Conservation (phyloP, 306 rosid species). For the Gastrolobium villosum region DNA sequence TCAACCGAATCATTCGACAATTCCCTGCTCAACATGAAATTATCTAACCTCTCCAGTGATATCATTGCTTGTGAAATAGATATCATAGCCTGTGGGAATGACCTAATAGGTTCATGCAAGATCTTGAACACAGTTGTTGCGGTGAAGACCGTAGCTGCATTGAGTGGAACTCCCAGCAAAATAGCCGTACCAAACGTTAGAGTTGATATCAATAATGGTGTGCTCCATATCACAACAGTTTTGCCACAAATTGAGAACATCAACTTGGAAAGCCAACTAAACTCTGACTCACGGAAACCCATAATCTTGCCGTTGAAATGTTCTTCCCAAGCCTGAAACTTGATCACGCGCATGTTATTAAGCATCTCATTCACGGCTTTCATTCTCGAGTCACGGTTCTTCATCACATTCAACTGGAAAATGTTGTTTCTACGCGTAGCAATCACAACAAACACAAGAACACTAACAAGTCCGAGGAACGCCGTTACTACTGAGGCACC, state of each 20-base stretch:
- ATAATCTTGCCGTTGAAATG: slow-evolving; percentile 66
- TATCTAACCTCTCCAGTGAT: slow-evolving; percentile 76
- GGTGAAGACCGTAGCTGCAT: slow-evolving; percentile 84
- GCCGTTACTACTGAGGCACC: slow-evolving; percentile 63
- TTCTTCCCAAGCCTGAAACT: slow-evolving; percentile 94
- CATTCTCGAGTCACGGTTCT: slow-evolving; percentile 80
- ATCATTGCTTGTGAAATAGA: slow-evolving; percentile 77
- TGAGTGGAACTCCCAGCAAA: slow-evolving; percentile 67
- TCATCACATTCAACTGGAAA: slow-evolving; percentile 67
- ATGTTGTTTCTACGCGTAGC: slow-evolving; percentile 53
- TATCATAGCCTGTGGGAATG: slow-evolving; percentile 82
- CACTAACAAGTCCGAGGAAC: slow-evolving; percentile 50
- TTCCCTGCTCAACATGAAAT: slow-evolving; percentile 70
- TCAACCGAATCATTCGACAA: slow-evolving; percentile 62
- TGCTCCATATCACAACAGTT: slow-evolving; percentile 68
- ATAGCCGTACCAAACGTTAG: slow-evolving; percentile 75
- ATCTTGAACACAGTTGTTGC: slow-evolving; percentile 67
- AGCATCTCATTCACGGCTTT: slow-evolving; percentile 87
- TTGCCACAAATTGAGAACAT: slow-evolving; percentile 67
- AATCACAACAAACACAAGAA: slow-evolving; percentile 54
- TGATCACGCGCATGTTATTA: slow-evolving; percentile 82
- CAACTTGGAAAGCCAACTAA: slow-evolving; percentile 71
- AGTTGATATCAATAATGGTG: slow-evolving; percentile 67
- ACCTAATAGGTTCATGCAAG: slow-evolving; percentile 80
- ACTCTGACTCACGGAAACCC: slow-evolving; percentile 65